Conservation (phyloP, 2,329 filamentous ascomycete species). For the Cladorrhinum sp. region DNA sequence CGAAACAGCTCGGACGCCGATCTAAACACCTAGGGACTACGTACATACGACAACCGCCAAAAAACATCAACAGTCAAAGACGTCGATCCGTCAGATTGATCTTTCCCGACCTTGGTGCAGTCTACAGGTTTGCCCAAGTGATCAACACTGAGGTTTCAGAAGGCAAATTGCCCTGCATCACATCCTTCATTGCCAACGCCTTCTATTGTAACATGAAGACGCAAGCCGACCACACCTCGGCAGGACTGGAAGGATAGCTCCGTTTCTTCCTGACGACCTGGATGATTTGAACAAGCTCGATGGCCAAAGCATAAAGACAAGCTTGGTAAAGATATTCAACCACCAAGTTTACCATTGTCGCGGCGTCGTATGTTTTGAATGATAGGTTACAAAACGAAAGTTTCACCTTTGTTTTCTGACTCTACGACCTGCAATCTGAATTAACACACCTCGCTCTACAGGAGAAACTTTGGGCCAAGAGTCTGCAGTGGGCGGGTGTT, state of each 20-base stretch:
- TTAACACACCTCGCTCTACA: constrained; percentile 24
- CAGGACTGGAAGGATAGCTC: constrained; percentile 37
- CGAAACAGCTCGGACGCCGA: constrained; percentile 32
- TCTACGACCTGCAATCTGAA: constrained; percentile 37
- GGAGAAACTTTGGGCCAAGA: constrained; percentile 35
- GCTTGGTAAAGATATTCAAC: constrained; percentile 40
- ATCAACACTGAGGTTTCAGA: constrained; percentile 31
- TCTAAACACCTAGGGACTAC: constrained; percentile 31
- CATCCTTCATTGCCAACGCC: constrained; percentile 41
- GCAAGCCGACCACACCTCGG: constrained; percentile 33
- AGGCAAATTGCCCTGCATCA: constrained; percentile 32
- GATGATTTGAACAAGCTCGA: constrained; percentile 36
- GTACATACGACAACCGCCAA: constrained; percentile 21
- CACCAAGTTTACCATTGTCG: constrained; percentile 39
- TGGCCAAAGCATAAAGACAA: constrained; percentile 32
- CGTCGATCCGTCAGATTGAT: constrained; percentile 36
- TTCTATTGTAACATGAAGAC: constrained; percentile 37
- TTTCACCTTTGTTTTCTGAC: constrained; percentile 23
- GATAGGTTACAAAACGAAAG: constrained; percentile 29
- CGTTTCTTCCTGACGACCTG: constrained; percentile 35
- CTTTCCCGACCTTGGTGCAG: constrained; percentile 33
- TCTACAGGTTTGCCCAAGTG: constrained; percentile 34
- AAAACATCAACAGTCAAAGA: constrained; percentile 42
- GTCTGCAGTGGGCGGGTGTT: constrained; percentile 30
- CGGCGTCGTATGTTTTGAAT: constrained; percentile 42